Base-by-base conservation (phyloP, 495 filamentous ascomycete species). In the Cercophora newfieldiana region DNA sequence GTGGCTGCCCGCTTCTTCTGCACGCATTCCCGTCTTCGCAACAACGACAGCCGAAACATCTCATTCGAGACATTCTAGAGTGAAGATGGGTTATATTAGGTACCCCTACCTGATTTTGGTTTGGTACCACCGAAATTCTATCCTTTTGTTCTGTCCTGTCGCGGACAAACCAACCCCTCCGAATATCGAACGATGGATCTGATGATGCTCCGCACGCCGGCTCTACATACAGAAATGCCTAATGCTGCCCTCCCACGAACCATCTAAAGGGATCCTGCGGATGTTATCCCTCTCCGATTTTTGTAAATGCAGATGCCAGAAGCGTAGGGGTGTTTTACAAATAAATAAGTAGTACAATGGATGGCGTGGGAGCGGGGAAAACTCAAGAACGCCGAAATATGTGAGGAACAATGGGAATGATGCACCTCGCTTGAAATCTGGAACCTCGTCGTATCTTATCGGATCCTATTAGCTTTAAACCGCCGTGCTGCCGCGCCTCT, bases 31-130 rank as follows among this genome's bases (percentile, higher is more conserved):
- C n/a, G n/a, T 6, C 4, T 8, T 14, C 37, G 37, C 2, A 16
- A 44, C 2, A 5, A 44, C 30, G 18, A 14, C 37, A 14, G 37
- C 12, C 37, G 10, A 14, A 44, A 44, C 12, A 44, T 14, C 18
- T 44, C 30, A 33, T 12, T n/a, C n/a, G n/a, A 33, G 30, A 33
- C 30, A 4, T 44, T 14, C 37, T 28, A 10, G 51, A 55, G 51
- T 55, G 51, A 55, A 55, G 51, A 55, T 55, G 22, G 44, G 51
- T 55, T 55, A 28, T 55, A 55, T 55, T 55, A 44, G 37, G 37
- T 16, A 14, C 37, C 37, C 37, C 2, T n/a, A n/a, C n/a, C n/a
- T n/a, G n/a, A n/a, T n/a, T n/a, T n/a, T n/a, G n/a, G 3, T 44
- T 8, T 2, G 12, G 37, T 16, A 44, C 37, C 37, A 44, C 37